phyloP scores from a whole-genome alignment of 106 monocot genomes.

The Dendrobium huoshanense region DNA sequence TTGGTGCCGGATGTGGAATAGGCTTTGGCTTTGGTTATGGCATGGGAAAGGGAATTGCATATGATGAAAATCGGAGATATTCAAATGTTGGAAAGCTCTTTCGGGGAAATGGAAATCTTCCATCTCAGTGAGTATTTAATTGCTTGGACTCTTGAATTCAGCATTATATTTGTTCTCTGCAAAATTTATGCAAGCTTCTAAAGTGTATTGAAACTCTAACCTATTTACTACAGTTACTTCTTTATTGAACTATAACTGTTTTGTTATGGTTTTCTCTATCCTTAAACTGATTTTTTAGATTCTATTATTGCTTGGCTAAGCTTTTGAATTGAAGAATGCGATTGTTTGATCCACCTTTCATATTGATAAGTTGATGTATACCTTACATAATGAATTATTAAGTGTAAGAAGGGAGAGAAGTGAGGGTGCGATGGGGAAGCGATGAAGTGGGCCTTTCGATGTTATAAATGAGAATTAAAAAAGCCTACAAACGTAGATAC shows the following conservation, averaged over 20 bases:
- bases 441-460: no score
- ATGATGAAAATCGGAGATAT: constrained; percentile 54
- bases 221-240: neutral
- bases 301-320: neutral
- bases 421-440: no score
- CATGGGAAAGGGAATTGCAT: constrained; percentile 57
- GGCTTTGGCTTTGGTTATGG: constrained; percentile 80
- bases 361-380: no score
- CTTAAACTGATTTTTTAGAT: neutral
- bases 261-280: neutral
- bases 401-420: no score
- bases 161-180: neutral
- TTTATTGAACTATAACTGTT: neutral
- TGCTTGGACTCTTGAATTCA: constrained; percentile 2
- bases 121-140: constrained; percentile 39
- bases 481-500: no score
- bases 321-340: neutral
- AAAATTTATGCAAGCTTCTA: neutral
- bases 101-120: constrained; percentile 10
- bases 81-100: constrained; percentile 62
- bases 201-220: neutral
- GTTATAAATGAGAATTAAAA: no score
- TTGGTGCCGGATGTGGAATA: constrained; percentile 73
- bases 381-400: no score
- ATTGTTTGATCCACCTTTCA: neutral